Evolutionary conservation across 371 early-diverging fungal species (phyloP).

Genomic region (Mortierella sp.): DNA sequence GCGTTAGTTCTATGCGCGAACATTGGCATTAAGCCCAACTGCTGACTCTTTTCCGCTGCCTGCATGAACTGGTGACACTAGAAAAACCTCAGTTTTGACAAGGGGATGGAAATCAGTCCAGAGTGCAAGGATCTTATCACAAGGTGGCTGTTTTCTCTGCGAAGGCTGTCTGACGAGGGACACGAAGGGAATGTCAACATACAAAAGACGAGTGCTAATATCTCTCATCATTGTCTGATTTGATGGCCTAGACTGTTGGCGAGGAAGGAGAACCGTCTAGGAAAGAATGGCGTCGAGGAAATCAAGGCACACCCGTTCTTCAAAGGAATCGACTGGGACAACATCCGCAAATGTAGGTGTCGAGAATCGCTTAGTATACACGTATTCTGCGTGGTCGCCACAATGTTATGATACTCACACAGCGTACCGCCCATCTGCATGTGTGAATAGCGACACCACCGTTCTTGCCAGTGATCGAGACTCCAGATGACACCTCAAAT

Average conservation of each 20-base stretch:
- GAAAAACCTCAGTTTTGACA: slow-evolving; percentile 62
- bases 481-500: slow-evolving; percentile 89
- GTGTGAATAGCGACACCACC: slow-evolving; percentile 73
- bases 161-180: no score
- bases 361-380: background rate
- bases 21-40: slow-evolving; percentile 2
- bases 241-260: slow-evolving; percentile 73
- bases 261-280: slow-evolving; percentile 82
- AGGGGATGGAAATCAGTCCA: slow-evolving; percentile 29
- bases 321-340: slow-evolving; percentile 80
- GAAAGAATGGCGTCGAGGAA: slow-evolving; percentile 75
- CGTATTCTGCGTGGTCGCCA: background rate
- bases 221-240: background rate
- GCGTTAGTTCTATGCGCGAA: background rate
- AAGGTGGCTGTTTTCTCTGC: slow-evolving; percentile 12
- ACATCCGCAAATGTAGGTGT: slow-evolving; percentile 64
- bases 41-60: slow-evolving; percentile 1
- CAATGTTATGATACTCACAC: background rate
- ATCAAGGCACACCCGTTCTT: slow-evolving; percentile 91
- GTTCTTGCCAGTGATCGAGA: slow-evolving; percentile 84
- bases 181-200: background rate
- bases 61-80: background rate
- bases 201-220: background rate
- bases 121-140: slow-evolving; percentile 54
- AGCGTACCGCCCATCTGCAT: background rate